Evolutionary conservation across 164 flowering plant genomes (phyloP).

Genomic region (Cinnamomum chago): DNA sequence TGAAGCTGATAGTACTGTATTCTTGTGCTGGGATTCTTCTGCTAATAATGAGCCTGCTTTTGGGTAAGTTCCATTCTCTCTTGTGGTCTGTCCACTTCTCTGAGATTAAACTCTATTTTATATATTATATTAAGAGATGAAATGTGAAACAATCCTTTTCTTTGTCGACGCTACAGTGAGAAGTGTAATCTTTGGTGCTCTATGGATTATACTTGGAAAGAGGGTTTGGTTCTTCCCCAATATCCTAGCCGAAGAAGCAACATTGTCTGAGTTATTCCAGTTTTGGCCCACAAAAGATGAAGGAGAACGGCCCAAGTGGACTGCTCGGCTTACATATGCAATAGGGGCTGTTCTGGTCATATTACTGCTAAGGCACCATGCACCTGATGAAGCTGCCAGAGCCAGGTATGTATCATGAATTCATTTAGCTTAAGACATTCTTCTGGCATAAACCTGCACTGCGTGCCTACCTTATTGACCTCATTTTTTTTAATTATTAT

Average conservation of each 20-base stretch:
- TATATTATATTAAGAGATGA: neutral
- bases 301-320: slow-evolving; percentile 91
- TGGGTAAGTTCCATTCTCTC: slow-evolving; percentile 45
- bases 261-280: slow-evolving; percentile 79
- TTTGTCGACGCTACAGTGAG: slow-evolving; percentile 56
- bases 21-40: slow-evolving; percentile 83
- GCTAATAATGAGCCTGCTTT: slow-evolving; percentile 60
- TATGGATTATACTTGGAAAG: slow-evolving; percentile 78
- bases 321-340: slow-evolving; percentile 78
- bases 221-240: slow-evolving; percentile 96
- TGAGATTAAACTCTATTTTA: neutral
- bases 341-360: slow-evolving; percentile 56
- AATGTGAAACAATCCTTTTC: neutral
- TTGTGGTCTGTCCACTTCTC: neutral
- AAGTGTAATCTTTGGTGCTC: slow-evolving; percentile 59
- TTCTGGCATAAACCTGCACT: neutral
- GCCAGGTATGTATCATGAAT: slow-evolving; percentile 63
- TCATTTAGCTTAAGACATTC: neutral
- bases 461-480: neutral
- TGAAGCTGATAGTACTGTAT: slow-evolving; percentile 82
- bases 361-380: slow-evolving; percentile 79
- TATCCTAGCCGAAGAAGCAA: slow-evolving; percentile 97
- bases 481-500: neutral
- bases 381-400: slow-evolving; percentile 99
- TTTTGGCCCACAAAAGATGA: slow-evolving; percentile 98